phyloP scores from a whole-genome alignment of 2,329 filamentous ascomycete genomes.

The Beauveria bassiana region DNA sequence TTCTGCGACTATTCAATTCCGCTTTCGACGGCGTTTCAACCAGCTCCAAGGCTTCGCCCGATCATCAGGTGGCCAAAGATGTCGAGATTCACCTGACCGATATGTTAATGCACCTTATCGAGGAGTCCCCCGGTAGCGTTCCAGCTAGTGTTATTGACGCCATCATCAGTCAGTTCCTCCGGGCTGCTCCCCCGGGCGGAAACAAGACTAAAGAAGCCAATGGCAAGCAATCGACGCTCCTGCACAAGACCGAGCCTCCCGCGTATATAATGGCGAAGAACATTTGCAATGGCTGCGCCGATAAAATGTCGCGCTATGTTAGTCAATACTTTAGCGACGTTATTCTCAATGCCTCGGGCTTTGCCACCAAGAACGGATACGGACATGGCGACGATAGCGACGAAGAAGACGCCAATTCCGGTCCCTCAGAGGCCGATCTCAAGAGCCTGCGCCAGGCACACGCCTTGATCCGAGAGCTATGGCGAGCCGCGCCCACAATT shows the following conservation, averaged over 20 bases:
- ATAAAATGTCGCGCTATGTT: slow-evolving; percentile 91
- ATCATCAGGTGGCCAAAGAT: slow-evolving; percentile 83
- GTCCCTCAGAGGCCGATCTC: slow-evolving; percentile 74
- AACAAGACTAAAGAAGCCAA: slow-evolving; percentile 58
- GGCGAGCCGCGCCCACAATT: slow-evolving; percentile 82
- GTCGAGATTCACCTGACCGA: slow-evolving; percentile 89
- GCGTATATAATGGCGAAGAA: slow-evolving; percentile 96
- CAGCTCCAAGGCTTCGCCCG: slow-evolving; percentile 63
- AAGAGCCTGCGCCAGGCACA: slow-evolving; percentile 87
- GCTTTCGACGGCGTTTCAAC: slow-evolving; percentile 90
- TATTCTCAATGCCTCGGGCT: slow-evolving; percentile 75
- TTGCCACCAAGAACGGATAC: slow-evolving; percentile 49
- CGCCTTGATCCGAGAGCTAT: slow-evolving; percentile 79
- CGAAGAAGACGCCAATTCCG: slow-evolving; percentile 50
- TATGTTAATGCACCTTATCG: slow-evolving; percentile 75
- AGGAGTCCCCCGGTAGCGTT: slow-evolving; percentile 67
- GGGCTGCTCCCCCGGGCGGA: slow-evolving; percentile 66
- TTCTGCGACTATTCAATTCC: slow-evolving; percentile 73
- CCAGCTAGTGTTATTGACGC: slow-evolving; percentile 80
- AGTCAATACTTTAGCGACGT: slow-evolving; percentile 97
- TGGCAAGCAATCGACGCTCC: slow-evolving; percentile 71
- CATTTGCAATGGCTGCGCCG: slow-evolving; percentile 79
- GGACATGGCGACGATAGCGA: slow-evolving; percentile 56
- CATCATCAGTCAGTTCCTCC: slow-evolving; percentile 90
- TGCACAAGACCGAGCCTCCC: slow-evolving; percentile 80